Percentiles rank a stretch among this genome's conserved stretches.
Evolutionary conservation across 2,329 filamentous ascomycete genomes (phyloP).

Genomic region (Cercospora zeae-maydis): DNA sequence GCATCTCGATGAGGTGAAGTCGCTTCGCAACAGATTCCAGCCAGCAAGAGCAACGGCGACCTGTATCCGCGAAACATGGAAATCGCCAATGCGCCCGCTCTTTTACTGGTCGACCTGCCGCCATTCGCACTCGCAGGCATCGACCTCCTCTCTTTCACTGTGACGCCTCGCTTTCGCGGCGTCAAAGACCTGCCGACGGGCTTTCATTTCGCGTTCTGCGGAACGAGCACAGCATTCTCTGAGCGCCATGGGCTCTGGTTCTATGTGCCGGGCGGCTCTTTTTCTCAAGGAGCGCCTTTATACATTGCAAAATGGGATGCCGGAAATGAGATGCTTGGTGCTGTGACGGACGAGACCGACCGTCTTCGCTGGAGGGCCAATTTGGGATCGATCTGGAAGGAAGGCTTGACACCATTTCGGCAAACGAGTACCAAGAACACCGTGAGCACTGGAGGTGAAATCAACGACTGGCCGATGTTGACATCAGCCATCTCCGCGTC

Average conservation of each 20-base stretch:
- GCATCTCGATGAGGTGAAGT: not conserved
- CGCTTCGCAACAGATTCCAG: not conserved
- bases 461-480: conserved; percentile 52
- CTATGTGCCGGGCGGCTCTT: conserved; percentile 39
- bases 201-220: conserved; percentile 60
- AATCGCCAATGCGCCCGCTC: conserved; percentile 25
- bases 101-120: conserved; percentile 46
- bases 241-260: conserved; percentile 63
- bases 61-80: conserved; percentile 23
- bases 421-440: conserved; percentile 37
- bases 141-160: conserved; percentile 59
- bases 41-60: not conserved
- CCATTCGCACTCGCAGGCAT: conserved; percentile 52
- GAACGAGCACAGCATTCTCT: conserved; percentile 56
- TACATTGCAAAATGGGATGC: conserved; percentile 57
- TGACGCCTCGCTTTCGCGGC: conserved; percentile 58
- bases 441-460: conserved; percentile 37
- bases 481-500: conserved; percentile 48
- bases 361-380: conserved; percentile 53
- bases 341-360: conserved; percentile 42
- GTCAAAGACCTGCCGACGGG: conserved; percentile 57
- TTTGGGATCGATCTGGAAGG: conserved; percentile 54
- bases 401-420: conserved; percentile 49
- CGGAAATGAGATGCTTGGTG: conserved; percentile 45
- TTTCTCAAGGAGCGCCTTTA: conserved; percentile 33